Conservation (phyloP, 2,329 filamentous ascomycete genomes). For the Helotiales sp. region DNA sequence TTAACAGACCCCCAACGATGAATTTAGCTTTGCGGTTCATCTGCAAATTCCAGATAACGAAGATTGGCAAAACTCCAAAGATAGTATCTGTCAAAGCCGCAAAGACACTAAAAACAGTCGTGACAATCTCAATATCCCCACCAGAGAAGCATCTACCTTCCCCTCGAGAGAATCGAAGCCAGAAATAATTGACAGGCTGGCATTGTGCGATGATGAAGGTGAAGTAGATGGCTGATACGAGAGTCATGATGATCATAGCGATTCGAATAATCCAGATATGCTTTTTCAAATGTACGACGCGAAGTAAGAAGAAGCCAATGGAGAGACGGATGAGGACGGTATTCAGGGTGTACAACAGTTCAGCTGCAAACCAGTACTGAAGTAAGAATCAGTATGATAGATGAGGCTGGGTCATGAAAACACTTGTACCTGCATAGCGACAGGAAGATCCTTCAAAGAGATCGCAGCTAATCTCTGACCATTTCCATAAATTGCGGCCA, state of each 20-base stretch:
- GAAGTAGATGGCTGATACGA: conserved; percentile 13
- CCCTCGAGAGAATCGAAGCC: conserved; percentile 15
- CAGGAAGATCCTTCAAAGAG: conserved; percentile 7
- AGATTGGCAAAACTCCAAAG: conserved; percentile 20
- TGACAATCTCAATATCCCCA: conserved; percentile 2
- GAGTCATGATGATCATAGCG: conserved; percentile 12
- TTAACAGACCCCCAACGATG: conserved; percentile 10
- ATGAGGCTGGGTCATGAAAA: too few relatives aligned
- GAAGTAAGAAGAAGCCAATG: conserved; percentile 21
- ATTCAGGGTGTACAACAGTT: conserved; percentile 18
- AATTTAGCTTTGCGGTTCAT: conserved; percentile 20
- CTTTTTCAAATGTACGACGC: conserved; percentile 6
- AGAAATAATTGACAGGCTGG: conserved; percentile 15
- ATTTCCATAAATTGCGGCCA: conserved; percentile 17
- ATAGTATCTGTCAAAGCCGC: conserved; percentile 12
- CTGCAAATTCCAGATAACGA: conserved; percentile 19
- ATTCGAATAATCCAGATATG: conserved; percentile 11
- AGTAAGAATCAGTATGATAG: not conserved
- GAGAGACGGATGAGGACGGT: conserved; percentile 22
- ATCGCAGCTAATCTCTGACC: conserved; percentile 15
- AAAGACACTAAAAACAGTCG: conserved; percentile 11
- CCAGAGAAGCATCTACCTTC: conserved; percentile 8
- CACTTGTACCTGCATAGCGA: conserved; percentile 15
- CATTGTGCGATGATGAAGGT: conserved; percentile 20
- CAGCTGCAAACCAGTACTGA: conserved; percentile 16